Percentiles rank a stretch among this genome's conserved stretches.
Conservation (phyloP, 2,329 filamentous ascomycete genomes). For the Pseudopithomyces chartarum region DNA sequence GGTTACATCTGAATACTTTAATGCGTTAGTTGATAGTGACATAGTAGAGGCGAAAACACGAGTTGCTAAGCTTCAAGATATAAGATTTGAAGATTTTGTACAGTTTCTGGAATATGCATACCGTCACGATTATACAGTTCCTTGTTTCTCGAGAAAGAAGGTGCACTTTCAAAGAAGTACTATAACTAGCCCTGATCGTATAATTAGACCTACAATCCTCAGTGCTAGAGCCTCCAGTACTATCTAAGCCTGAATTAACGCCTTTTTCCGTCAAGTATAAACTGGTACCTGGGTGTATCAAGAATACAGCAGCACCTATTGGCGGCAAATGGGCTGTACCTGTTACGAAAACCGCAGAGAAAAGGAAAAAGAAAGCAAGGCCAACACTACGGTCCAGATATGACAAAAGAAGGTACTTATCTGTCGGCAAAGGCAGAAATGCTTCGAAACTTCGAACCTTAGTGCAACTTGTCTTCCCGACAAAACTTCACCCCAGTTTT, state of each 20-base stretch:
- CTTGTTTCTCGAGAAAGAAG: not conserved
- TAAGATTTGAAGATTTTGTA: slow-evolving; percentile 28
- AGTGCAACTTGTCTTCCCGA: not conserved
- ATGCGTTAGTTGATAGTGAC: not conserved
- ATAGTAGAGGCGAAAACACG: slow-evolving; percentile 18
- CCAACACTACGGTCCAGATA: not conserved
- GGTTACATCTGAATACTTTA: not conserved
- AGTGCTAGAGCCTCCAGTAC: too few species aligned
- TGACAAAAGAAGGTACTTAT: not conserved
- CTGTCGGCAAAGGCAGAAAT: not conserved
- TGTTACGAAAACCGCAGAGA: too few species aligned
- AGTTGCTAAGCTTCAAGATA: slow-evolving; percentile 19
- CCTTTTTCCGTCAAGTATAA: too few species aligned
- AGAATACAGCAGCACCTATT: too few species aligned
- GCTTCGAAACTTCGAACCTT: not conserved
- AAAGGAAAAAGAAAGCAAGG: not conserved
- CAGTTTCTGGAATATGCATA: slow-evolving; percentile 36
- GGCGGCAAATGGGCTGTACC: too few species aligned
- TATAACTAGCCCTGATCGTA: too few species aligned
- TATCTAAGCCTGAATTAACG: too few species aligned
- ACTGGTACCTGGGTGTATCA: too few species aligned
- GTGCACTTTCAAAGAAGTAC: not conserved
- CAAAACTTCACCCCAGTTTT: slow-evolving; percentile 15
- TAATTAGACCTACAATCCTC: too few species aligned
- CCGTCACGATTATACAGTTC: slow-evolving; percentile 25